Conservation (phyloP, 1,139 yeast species). For the Yamadazyma triangularis region DNA sequence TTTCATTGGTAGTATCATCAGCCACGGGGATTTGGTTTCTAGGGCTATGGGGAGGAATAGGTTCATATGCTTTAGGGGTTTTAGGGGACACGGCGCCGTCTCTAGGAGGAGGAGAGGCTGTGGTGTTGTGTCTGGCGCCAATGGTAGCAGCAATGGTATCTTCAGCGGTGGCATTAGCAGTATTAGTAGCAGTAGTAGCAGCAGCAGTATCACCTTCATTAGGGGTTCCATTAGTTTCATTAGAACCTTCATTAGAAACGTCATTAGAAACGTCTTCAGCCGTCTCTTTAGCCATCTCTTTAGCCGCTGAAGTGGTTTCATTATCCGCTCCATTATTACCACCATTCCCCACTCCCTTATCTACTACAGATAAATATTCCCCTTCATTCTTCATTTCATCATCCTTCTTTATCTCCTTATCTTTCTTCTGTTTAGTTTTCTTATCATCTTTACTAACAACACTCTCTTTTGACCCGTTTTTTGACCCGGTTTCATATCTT, state of each 20-base stretch:
- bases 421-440: too few relatives aligned
- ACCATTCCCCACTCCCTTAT: neutral
- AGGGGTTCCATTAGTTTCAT: too few relatives aligned
- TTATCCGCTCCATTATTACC: too few relatives aligned
- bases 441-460: constrained; percentile 3
- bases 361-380: neutral
- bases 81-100: neutral
- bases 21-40: too few relatives aligned
- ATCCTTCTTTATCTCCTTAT: constrained; percentile 3
- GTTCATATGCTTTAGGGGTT: neutral
- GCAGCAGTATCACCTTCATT: neutral
- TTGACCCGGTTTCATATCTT: constrained; percentile 8
- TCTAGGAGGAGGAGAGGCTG: neutral
- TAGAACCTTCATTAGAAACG: neutral
- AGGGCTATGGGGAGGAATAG: neutral
- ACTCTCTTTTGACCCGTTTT: constrained; percentile 8
- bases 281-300: neutral
- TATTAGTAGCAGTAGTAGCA: neutral
- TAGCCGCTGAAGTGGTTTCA: neutral
- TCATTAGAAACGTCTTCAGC: neutral
- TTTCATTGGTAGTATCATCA: too few relatives aligned
- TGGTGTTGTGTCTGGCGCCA: neutral
- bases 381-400: constrained; percentile 1
- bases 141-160: neutral
- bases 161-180: neutral